Evolutionary conservation across 2,329 filamentous ascomycete genomes (phyloP).

Genomic region (Hymenoscyphus scutula): DNA sequence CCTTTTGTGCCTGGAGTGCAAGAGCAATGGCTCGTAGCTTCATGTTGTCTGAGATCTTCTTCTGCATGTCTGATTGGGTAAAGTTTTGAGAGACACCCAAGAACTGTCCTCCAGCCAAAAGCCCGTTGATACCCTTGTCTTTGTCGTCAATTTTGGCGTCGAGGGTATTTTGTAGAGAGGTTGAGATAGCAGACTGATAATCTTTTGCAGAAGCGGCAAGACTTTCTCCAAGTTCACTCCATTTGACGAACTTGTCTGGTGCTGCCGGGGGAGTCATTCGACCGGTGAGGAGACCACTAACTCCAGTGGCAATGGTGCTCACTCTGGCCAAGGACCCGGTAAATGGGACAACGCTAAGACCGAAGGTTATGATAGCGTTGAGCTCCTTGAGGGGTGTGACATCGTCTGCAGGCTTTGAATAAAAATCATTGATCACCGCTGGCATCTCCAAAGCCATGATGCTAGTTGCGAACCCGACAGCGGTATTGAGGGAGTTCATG

Average conservation of each 20-base stretch:
- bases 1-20: constrained; percentile 10
- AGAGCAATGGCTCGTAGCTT: constrained; percentile 12
- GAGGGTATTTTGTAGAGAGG: constrained; percentile 8
- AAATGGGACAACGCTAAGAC: constrained; percentile 14
- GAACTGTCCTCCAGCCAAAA: constrained; percentile 15
- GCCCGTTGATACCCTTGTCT: constrained; percentile 9
- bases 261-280: constrained; percentile 7
- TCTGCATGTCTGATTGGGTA: constrained; percentile 14
- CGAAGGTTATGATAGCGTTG: constrained; percentile 7
- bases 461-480: constrained; percentile 16
- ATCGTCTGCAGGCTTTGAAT: constrained; percentile 13
- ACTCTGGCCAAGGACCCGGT: constrained; percentile 14
- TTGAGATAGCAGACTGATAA: constrained; percentile 15
- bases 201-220: constrained; percentile 5
- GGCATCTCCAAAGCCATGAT: constrained; percentile 13
- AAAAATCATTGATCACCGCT: constrained; percentile 17
- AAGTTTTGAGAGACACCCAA: constrained; percentile 19
- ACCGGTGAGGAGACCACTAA: not conserved
- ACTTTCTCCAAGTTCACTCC: constrained; percentile 11
- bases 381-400: constrained; percentile 15
- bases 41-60: constrained; percentile 1
- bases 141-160: constrained; percentile 8
- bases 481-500: constrained; percentile 21
- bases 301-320: not conserved
- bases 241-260: constrained; percentile 14